Evolutionary conservation across 1,139 yeast genomes (phyloP).

Genomic region (Hyphopichia khmerensis): DNA sequence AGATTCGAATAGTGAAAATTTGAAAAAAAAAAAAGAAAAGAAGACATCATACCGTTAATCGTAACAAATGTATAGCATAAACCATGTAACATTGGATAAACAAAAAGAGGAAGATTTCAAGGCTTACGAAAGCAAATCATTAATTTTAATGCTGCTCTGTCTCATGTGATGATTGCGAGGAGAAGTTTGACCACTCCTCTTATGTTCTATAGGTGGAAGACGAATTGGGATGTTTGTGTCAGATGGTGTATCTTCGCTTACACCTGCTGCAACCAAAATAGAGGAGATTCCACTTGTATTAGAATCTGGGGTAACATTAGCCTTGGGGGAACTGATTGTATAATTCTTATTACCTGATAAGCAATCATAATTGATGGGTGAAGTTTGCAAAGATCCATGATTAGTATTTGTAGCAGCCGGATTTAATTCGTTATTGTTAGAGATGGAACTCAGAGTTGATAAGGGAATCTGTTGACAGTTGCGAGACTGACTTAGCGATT

Average conservation of each 20-base stretch:
- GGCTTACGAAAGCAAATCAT: slow-evolving; percentile 22
- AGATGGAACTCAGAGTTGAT: not conserved
- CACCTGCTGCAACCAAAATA: slow-evolving; percentile 27
- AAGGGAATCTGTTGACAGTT: not conserved
- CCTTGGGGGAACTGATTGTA: slow-evolving; percentile 1
- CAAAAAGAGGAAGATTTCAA: not conserved
- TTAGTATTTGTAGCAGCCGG: not conserved
- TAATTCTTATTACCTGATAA: slow-evolving; percentile 6
- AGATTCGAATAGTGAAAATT: not conserved
- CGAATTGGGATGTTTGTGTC: not conserved
- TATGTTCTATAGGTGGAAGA: not conserved
- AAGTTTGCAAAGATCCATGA: slow-evolving; percentile 4
- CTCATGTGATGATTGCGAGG: slow-evolving; percentile 1
- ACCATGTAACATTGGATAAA: too few species aligned
- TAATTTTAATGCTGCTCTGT: slow-evolving; percentile 26
- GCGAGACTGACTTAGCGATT: slow-evolving; percentile 23
- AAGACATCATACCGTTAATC: not conserved
- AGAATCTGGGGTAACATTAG: not conserved
- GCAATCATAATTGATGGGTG: slow-evolving; percentile 8
- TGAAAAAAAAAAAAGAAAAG: not conserved
- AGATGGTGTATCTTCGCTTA: slow-evolving; percentile 10
- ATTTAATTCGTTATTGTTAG: not conserved
- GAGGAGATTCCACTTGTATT: slow-evolving; percentile 22
- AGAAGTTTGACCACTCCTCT: not conserved
- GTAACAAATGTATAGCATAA: not conserved